Base-by-base conservation (phyloP, 805 yeast genomes). In the Ogataea saltuana region DNA sequence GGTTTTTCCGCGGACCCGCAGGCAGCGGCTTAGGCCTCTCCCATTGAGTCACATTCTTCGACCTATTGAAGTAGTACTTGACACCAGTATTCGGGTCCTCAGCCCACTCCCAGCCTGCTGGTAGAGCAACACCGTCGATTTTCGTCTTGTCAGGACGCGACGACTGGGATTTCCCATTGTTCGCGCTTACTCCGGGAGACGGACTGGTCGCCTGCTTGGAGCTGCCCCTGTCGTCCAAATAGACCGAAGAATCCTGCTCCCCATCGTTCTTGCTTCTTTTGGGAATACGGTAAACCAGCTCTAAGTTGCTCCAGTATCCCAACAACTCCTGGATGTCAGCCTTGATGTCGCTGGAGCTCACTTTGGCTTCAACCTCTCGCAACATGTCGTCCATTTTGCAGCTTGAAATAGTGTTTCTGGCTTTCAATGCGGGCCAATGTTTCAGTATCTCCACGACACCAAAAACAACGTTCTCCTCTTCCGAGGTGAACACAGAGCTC, bases 241-340 rank as follows among this genome's bases (percentile, higher is more conserved):
- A 42, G 3, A 46, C 19, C 19, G 48, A 19, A n/a, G 28, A 23
- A 10, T 37, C 47, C 1, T 33, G 15, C 6, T 33, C 32, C 1
- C 36, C 30, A 2, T 26, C 50, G 20, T 39, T 67, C 32, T 74
- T 60, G 7, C 39, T 65, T 29, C 72, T 73, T 54, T 90, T 83
- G 1, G 95, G 90, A 39, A 91, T 90, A 33, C 93, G 76, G 58
- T 83, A 86, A n/a, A 89, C 90, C 76, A 87, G 80, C 58, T 85
- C 83, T 46, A 87, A 75, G 19, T 68, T 68, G 33, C 81, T 69
- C 97, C 97, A 91, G 43, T 72, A 82, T 1, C 72, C 68, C 20
- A 87, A 55, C 28, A 91, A 64, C 5, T 61, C 60, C 3, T 61
- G 45, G 3, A 83, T 72, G 41, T 72, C 63, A 1, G 42, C 44